phyloP scores from a whole-genome alignment of 768 basidiomycete genomes.

The Boletus subcaerulescens region DNA sequence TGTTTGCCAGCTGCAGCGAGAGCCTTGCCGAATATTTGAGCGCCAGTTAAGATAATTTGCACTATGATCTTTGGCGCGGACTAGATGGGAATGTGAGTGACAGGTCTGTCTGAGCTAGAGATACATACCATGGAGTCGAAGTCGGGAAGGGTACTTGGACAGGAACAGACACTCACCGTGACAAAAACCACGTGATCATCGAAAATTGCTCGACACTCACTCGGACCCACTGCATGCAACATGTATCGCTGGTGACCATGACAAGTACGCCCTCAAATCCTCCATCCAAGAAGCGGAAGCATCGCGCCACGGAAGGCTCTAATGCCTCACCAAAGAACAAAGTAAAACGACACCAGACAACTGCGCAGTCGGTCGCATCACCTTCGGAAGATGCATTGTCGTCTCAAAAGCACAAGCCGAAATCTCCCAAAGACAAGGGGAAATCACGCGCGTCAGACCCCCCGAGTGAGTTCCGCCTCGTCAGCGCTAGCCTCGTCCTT shows the following conservation, averaged over 20 bases:
- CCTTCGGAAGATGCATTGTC: slow-evolving; percentile 7
- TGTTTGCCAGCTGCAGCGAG: slow-evolving; percentile 87
- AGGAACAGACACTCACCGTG: background rate
- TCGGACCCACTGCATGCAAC: too few relatives aligned
- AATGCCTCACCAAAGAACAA: slow-evolving; percentile 35
- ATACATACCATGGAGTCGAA: slow-evolving; percentile 21
- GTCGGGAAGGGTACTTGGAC: background rate
- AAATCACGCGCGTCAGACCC: slow-evolving; percentile 34
- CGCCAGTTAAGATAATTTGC: slow-evolving; percentile 75
- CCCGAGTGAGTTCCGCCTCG: slow-evolving; percentile 53
- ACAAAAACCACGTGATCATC: slow-evolving; percentile 20
- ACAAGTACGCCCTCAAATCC: slow-evolving; percentile 6
- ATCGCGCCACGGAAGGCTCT: slow-evolving; percentile 20
- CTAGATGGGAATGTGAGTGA: slow-evolving; percentile 37
- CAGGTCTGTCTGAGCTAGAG: background rate
- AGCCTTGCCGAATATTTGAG: slow-evolving; percentile 87
- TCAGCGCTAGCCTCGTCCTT: slow-evolving; percentile 65
- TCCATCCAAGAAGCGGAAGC: slow-evolving; percentile 53
- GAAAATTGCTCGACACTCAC: slow-evolving; percentile 6
- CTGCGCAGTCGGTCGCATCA: background rate
- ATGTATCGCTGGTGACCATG: slow-evolving; percentile 3
- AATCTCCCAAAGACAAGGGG: slow-evolving; percentile 34
- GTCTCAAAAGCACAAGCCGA: slow-evolving; percentile 18
- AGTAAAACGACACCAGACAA: slow-evolving; percentile 30
- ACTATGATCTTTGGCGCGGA: slow-evolving; percentile 76